Evolutionary conservation across 2,329 filamentous ascomycete species (phyloP).

Genomic region (Aspergillus oerlinghausenensis): DNA sequence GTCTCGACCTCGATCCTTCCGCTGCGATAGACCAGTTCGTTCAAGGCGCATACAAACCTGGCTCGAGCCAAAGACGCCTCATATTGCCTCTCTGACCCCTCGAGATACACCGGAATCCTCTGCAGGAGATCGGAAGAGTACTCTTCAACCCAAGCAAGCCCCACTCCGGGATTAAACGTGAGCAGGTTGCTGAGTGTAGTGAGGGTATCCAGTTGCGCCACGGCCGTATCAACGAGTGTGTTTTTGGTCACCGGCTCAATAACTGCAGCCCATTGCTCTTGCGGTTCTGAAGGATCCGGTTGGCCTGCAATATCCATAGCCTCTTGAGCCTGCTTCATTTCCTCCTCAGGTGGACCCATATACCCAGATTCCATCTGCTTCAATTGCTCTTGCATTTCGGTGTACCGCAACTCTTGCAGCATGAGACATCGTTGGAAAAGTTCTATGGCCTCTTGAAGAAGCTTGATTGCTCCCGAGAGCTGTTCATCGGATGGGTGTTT

Average conservation of each 20-base stretch:
- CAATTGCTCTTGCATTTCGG: conserved; percentile 42
- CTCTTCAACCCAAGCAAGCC: conserved; percentile 56
- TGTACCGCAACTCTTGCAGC: conserved; percentile 49
- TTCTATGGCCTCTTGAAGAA: conserved; percentile 58
- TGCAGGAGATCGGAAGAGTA: conserved; percentile 51
- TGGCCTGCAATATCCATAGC: conserved; percentile 12
- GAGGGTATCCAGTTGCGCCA: conserved; percentile 58
- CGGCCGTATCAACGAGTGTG: conserved; percentile 63
- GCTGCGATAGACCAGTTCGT: conserved; percentile 54
- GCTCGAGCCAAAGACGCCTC: conserved; percentile 54
- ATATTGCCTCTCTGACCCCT: conserved; percentile 41
- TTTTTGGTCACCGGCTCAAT: conserved; percentile 61
- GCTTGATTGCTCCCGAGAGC: conserved; percentile 45
- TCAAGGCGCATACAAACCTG: conserved; percentile 53
- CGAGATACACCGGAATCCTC: conserved; percentile 52
- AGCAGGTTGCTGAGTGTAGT: conserved; percentile 49
- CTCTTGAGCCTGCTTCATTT: conserved; percentile 9
- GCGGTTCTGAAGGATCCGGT: conserved; percentile 20
- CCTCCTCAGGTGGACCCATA: conserved; percentile 10
- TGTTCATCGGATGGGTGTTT: conserved; percentile 41
- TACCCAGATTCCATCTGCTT: conserved; percentile 33
- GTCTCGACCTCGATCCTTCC: conserved; percentile 47
- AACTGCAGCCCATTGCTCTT: conserved; percentile 63
- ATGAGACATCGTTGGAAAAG: conserved; percentile 54
- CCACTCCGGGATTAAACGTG: conserved; percentile 38